Evolutionary conservation across 2,329 filamentous ascomycete species (phyloP), one percentile per base, ranked within the genome.

Genomic region (Stagonosporopsis rhizophila): DNA sequence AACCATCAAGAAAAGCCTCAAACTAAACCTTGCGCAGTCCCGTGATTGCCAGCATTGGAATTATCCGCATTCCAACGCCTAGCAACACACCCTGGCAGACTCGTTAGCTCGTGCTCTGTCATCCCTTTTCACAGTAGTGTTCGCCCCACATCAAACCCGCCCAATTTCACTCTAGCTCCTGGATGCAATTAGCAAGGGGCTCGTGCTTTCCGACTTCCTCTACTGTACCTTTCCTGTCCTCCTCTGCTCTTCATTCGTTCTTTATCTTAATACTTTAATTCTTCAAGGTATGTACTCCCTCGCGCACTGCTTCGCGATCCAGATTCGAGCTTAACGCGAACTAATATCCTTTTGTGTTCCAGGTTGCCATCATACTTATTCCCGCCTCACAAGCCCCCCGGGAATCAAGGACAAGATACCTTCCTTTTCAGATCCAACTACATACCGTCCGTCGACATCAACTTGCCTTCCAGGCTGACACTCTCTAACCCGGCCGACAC

Each of bases 21-120:
- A 56, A 65, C 67, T 70, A 54, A 64, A 64, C 67, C 68, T 70
- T 70, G 49, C 59, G 55, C 66, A 74, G 70, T 61, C 61, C 62
- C 63, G 69, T 66, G 67, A 71, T 75, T 73, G 70, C 73, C 72
- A 71, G 66, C 63, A 65, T 67, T 69, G 72, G 65, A 69, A 71
- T 72, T 69, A 73, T 70, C 70, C 47, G 74, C 76, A 80, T 80
- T 79, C 75, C 72, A 77, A 72, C 68, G 75, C 73, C 75, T 73
- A 72, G 75, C 72, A 70, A 72, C 70, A 66, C 64, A 71, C 71
- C 69, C 61, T 69, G 66, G 80, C 73, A 79, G 80, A 82, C 79
- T 78, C 80, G 80, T 82, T 82, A 81, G 78, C 75, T 82, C 80
- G 80, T 80, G 78, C 75, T 82, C 79, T 82, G 76, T 79, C 74